Conservation (phyloP, 2,329 filamentous ascomycete species). For the Thermoascus crustaceus region DNA sequence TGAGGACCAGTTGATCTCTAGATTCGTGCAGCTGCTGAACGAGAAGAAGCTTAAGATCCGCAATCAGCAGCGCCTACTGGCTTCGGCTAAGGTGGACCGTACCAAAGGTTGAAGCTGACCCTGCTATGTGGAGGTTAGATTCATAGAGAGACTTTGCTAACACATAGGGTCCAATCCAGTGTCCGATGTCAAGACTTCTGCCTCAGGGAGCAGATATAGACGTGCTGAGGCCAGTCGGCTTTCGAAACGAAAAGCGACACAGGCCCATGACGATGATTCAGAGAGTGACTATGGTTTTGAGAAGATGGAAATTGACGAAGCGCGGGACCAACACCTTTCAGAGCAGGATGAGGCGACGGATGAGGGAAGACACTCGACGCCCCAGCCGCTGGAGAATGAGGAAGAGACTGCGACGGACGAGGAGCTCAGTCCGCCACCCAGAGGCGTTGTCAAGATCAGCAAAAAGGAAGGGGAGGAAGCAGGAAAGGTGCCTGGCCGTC, state of each 20-base stretch:
- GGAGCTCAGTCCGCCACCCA: constrained; percentile 9
- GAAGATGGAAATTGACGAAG: constrained; percentile 27
- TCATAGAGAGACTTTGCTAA: no score
- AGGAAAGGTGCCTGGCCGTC: constrained; percentile 4
- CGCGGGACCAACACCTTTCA: constrained; percentile 5
- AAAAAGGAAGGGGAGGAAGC: constrained; percentile 2
- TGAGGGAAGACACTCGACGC: constrained; percentile 19
- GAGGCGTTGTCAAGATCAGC: no score
- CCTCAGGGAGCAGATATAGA: constrained; percentile 8
- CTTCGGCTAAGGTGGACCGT: constrained; percentile 40
- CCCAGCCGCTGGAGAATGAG: constrained; percentile 27
- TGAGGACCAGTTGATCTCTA: constrained; percentile 49
- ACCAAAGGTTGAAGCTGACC: constrained; percentile 23
- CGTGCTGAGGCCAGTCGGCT: constrained; percentile 10
- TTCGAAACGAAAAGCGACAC: constrained; percentile 22
- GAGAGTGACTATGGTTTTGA: constrained; percentile 30
- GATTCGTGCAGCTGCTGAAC: constrained; percentile 52
- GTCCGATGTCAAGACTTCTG: constrained; percentile 17
- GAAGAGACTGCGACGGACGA: constrained; percentile 23
- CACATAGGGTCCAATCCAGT: no score
- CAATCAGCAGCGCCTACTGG: constrained; percentile 51
- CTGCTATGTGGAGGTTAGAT: no score
- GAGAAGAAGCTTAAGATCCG: constrained; percentile 58
- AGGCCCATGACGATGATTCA: constrained; percentile 14
- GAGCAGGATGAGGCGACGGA: constrained; percentile 18